Evolutionary conservation across 352 stramenopile species (phyloP).

Genomic region (Globisporangium spiculum): DNA sequence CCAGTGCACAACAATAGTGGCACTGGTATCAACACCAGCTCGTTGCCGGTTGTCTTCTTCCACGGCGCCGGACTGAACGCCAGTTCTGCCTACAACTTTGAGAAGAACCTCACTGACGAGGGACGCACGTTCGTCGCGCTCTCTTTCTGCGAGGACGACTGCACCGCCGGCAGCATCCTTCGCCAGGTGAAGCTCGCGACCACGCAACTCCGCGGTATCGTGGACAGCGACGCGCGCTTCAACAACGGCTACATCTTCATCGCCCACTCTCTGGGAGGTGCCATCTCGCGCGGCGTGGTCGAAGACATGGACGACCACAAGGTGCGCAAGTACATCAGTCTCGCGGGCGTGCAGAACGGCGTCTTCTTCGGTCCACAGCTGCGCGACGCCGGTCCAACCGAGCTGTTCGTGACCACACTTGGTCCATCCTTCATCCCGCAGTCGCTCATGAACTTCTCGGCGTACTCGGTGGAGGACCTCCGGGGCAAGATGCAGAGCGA

Average conservation of each 20-base stretch:
- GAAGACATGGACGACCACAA: conserved; percentile 63
- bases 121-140: conserved; percentile 36
- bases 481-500: conserved; percentile 42
- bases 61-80: conserved; percentile 38
- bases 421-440: conserved; percentile 31
- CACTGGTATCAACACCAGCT: too few species aligned
- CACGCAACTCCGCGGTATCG: conserved; percentile 32
- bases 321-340: conserved; percentile 43
- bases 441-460: conserved; percentile 35
- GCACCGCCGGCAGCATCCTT: conserved; percentile 31
- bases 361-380: conserved; percentile 51
- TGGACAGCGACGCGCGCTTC: conserved; percentile 31
- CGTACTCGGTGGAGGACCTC: conserved; percentile 31
- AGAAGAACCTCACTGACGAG: conserved; percentile 36
- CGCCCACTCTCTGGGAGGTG: conserved; percentile 43
- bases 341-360: conserved; percentile 48
- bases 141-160: conserved; percentile 38
- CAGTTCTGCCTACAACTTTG: conserved; percentile 27
- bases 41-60: conserved; percentile 53
- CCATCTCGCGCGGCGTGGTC: conserved; percentile 44
- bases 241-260: conserved; percentile 52
- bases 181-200: conserved; percentile 47
- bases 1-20: too few species aligned
- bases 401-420: conserved; percentile 36
- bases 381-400: conserved; percentile 29